phyloP scores from a whole-genome alignment of 139 green algal species.

The Nannochloris sp. region DNA sequence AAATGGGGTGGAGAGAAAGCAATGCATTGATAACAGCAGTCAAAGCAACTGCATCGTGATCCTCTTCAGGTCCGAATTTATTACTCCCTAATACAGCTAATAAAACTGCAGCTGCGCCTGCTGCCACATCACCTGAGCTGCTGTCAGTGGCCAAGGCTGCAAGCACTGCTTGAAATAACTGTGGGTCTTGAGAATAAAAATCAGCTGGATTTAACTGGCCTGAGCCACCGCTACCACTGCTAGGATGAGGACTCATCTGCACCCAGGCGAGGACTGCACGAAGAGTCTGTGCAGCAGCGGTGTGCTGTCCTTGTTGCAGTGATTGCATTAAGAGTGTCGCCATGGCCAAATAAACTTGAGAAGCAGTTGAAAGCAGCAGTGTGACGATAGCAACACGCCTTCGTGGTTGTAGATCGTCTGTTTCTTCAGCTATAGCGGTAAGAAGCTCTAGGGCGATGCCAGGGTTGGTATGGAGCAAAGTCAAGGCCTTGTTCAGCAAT shows the following conservation, averaged over 20 bases:
- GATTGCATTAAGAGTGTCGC: conserved; percentile 3
- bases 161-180: conserved; percentile 23
- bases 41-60: conserved; percentile 23
- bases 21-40: conserved; percentile 16
- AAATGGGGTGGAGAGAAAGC: conserved; percentile 7
- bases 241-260: conserved; percentile 19
- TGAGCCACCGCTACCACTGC: conserved; percentile 1
- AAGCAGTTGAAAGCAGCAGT: conserved; percentile 4
- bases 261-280: conserved; percentile 34
- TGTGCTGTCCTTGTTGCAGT: neutral
- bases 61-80: neutral
- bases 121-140: conserved; percentile 1
- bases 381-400: conserved; percentile 8
- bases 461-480: conserved; percentile 1
- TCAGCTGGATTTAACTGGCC: conserved; percentile 9
- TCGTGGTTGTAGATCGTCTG: conserved; percentile 21
- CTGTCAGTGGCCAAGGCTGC: conserved; percentile 4
- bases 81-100: conserved; percentile 32
- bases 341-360: conserved; percentile 12
- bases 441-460: conserved; percentile 25
- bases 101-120: conserved; percentile 23
- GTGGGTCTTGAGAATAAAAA: conserved; percentile 18
- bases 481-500: conserved; percentile 6
- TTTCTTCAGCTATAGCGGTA: conserved; percentile 33
- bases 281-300: conserved; percentile 4